A percentile compares a stretch with the other conserved stretches of the same genome.
phyloP scores from a whole-genome alignment of 2,329 filamentous ascomycete species.

The Bipolaris zeicola region DNA sequence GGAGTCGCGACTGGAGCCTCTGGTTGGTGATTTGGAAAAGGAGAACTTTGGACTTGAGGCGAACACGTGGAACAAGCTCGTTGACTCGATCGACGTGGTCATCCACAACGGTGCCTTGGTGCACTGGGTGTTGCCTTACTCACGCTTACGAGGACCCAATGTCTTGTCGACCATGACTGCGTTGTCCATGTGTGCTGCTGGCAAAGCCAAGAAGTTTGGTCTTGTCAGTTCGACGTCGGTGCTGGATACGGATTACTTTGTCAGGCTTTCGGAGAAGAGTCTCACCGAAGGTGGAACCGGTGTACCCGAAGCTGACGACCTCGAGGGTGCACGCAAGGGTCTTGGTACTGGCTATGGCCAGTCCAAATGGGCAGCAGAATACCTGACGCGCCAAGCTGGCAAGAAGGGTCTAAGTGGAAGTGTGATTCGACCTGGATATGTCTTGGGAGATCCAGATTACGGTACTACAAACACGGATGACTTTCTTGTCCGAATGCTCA shows the following conservation, averaged over 20 bases:
- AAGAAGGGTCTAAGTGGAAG: slow-evolving; percentile 74
- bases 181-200: slow-evolving; percentile 74
- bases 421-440: slow-evolving; percentile 83
- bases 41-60: slow-evolving; percentile 74
- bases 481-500: slow-evolving; percentile 84
- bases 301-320: slow-evolving; percentile 76
- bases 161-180: slow-evolving; percentile 80
- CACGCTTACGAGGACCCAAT: slow-evolving; percentile 72
- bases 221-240: slow-evolving; percentile 85
- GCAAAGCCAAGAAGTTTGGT: slow-evolving; percentile 77
- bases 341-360: slow-evolving; percentile 90
- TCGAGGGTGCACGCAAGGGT: slow-evolving; percentile 75
- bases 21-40: slow-evolving; percentile 75
- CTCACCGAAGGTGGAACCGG: slow-evolving; percentile 65
- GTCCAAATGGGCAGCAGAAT: slow-evolving; percentile 81
- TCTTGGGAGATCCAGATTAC: slow-evolving; percentile 72
- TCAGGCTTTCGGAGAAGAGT: slow-evolving; percentile 70
- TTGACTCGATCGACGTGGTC: slow-evolving; percentile 69
- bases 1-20: slow-evolving; percentile 66
- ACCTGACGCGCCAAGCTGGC: slow-evolving; percentile 78
- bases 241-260: slow-evolving; percentile 81
- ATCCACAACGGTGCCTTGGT: slow-evolving; percentile 75
- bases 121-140: slow-evolving; percentile 83
- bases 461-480: slow-evolving; percentile 82
- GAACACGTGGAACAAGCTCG: slow-evolving; percentile 67